phyloP scores from a whole-genome alignment of 192 early-diverging fungal species.

The Cetraspora pellucida region DNA sequence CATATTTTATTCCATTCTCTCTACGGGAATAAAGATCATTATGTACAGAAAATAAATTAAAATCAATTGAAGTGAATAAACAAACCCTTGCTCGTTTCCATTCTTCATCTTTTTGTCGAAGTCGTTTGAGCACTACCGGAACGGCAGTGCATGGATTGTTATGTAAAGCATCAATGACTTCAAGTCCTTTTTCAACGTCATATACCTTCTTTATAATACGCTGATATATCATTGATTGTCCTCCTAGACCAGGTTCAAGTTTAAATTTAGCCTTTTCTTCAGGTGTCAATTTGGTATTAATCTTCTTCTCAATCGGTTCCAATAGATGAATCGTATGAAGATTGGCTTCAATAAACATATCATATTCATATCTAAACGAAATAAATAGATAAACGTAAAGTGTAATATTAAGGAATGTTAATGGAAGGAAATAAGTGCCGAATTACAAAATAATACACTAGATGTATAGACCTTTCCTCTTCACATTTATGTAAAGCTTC shows the following conservation, averaged over 20 bases:
- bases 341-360: slow-evolving; percentile 96
- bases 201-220: slow-evolving; percentile 96
- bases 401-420: no score
- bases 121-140: slow-evolving; percentile 89
- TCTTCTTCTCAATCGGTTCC: slow-evolving; percentile 85
- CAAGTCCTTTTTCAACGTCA: slow-evolving; percentile 79
- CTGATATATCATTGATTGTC: slow-evolving; percentile 85
- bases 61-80: background rate
- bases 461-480: slow-evolving; percentile 76
- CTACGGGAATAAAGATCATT: slow-evolving; percentile 45
- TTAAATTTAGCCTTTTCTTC: slow-evolving; percentile 79
- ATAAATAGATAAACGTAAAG: background rate
- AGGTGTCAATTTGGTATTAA: slow-evolving; percentile 71
- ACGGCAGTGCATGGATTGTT: slow-evolving; percentile 88
- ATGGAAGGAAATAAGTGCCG: background rate
- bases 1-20: slow-evolving; percentile 97
- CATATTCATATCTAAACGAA: slow-evolving; percentile 75
- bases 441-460: background rate
- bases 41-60: no score
- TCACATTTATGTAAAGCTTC: slow-evolving; percentile 95
- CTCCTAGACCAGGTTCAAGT: slow-evolving; percentile 77
- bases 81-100: slow-evolving; percentile 85
- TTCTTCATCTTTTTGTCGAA: slow-evolving; percentile 99
- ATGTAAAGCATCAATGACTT: slow-evolving; percentile 92
- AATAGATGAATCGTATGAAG: slow-evolving; percentile 85